phyloP scores from a whole-genome alignment of 371 early-diverging fungal species.

The Mucor lusitanicus region DNA sequence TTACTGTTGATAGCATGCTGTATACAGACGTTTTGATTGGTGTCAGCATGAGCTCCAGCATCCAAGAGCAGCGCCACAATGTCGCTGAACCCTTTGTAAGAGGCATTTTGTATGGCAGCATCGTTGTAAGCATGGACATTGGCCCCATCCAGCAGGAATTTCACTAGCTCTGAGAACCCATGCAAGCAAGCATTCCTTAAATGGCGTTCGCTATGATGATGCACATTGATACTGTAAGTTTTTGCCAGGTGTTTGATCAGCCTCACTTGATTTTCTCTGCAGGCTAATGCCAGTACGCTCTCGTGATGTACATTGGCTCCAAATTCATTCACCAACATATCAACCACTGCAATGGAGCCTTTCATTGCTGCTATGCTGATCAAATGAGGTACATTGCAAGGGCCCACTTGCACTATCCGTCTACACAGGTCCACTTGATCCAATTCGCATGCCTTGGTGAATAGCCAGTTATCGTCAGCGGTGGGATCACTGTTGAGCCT shows the following conservation, averaged over 20 bases:
- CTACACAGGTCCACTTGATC: constrained; percentile 19
- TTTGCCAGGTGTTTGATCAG: constrained; percentile 28
- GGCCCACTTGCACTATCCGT: constrained; percentile 5
- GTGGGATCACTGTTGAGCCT: constrained; percentile 23
- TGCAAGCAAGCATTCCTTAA: constrained; percentile 51
- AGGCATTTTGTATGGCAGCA: constrained; percentile 41
- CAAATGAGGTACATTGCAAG: background rate
- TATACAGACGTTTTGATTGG: constrained; percentile 28
- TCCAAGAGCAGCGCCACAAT: constrained; percentile 27
- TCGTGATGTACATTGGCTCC: constrained; percentile 24
- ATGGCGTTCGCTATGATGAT: constrained; percentile 24
- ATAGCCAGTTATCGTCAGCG: constrained; percentile 33
- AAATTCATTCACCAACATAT: constrained; percentile 25
- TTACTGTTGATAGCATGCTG: constrained; percentile 22
- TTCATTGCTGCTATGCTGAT: constrained; percentile 31
- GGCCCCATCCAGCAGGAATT: constrained; percentile 55
- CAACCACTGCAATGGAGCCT: constrained; percentile 30
- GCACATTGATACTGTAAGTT: constrained; percentile 24
- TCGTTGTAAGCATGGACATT: constrained; percentile 46
- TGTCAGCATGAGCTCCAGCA: constrained; percentile 32
- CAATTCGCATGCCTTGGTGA: constrained; percentile 22
- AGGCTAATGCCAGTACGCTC: constrained; percentile 27
- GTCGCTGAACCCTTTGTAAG: constrained; percentile 21
- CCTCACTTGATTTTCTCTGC: constrained; percentile 29
- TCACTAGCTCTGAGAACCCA: constrained; percentile 62